Evolutionary conservation across 805 yeast species (phyloP), one percentile per base, ranked within the genome.

Genomic region (Candida methanosorbosa): DNA sequence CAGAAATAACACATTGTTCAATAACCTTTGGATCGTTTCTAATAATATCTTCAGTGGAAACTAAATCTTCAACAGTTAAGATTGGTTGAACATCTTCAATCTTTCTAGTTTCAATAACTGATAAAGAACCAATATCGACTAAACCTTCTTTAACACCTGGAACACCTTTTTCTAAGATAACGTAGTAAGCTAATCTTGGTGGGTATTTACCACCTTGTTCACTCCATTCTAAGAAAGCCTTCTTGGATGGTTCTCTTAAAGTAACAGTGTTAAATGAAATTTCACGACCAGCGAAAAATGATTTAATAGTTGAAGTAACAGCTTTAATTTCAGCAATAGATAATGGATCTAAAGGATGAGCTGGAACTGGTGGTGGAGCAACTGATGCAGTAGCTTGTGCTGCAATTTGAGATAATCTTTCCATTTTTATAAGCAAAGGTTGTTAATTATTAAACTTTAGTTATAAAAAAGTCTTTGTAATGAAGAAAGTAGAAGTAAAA

Each of bases 281-380:
- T 9, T 31, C 38, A 33, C 56, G 63, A 16, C 72, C 72, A 31
- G 60, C 52, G 46, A 64, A 75, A 41, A 70, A 52, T 18, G 61
- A 57, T 52, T 68, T 71, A 39, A 81, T 63, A 31, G 75, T 54
- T 27, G 57, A 51, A n/a, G 81, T 66, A 19, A 70, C 77, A 12
- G 72, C 65, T 47, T 66, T 64, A 52, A 81, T 76, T 61, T 81
- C 90, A 35, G 52, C 70, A 18, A 72, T 66, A 32, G 79, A 59
- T 42, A 81, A 69, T 9, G 88, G 90, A 60, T 81, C 88, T 52
- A 80, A 63, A 13, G 85, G 85, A 57, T 78, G 82, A 13, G 62
- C 61, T 39, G 82, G 79, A 4, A 64, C 52, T 33, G 76, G 61
- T 32, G 80, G 79, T 19, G 78, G 64, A 24, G 65, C 59, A 35